phyloP scores from a whole-genome alignment of 1,284 basidiomycete species.

The Ustilago tritici region DNA sequence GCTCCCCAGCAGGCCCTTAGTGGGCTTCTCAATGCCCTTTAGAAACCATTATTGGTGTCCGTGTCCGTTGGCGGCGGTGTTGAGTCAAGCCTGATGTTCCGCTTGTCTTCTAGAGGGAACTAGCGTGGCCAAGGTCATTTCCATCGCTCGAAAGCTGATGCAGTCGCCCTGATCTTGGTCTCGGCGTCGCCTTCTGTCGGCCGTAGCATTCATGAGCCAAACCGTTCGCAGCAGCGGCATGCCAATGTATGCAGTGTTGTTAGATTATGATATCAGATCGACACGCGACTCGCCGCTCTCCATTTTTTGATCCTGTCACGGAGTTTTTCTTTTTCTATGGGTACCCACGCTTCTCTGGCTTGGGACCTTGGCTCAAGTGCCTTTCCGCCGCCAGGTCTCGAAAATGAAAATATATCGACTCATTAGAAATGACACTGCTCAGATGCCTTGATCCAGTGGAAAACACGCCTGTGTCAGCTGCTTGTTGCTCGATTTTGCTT shows the following conservation, averaged over 20 bases:
- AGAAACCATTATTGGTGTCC: no score
- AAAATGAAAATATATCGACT: not conserved
- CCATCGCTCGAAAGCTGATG: not conserved
- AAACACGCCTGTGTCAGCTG: no score
- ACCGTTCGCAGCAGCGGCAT: not conserved
- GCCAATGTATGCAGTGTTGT: not conserved
- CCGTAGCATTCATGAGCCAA: not conserved
- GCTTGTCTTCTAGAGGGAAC: no score
- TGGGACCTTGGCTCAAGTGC: not conserved
- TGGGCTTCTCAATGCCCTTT: no score
- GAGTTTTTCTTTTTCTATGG: slow-evolving; percentile 23
- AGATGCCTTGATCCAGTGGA: not conserved
- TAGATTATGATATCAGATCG: slow-evolving; percentile 14
- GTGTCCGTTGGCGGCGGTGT: not conserved
- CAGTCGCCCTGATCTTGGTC: not conserved
- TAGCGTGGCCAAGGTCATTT: not conserved
- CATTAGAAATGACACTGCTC: slow-evolving; percentile 11
- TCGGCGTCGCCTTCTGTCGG: not conserved
- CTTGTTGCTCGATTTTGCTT: no score
- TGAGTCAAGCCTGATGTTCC: not conserved
- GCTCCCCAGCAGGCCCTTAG: not conserved
- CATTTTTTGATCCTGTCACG: slow-evolving; percentile 28
- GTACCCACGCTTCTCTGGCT: not conserved
- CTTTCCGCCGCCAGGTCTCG: not conserved
- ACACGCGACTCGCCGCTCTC: slow-evolving; percentile 9